A percentile compares a stretch with the other conserved stretches of the same genome.
These are phyloP conservation scores for Diplodia seriata DNA, from an alignment of 2,329 filamentous ascomycete species.

Conservation along the genomic window DNA sequence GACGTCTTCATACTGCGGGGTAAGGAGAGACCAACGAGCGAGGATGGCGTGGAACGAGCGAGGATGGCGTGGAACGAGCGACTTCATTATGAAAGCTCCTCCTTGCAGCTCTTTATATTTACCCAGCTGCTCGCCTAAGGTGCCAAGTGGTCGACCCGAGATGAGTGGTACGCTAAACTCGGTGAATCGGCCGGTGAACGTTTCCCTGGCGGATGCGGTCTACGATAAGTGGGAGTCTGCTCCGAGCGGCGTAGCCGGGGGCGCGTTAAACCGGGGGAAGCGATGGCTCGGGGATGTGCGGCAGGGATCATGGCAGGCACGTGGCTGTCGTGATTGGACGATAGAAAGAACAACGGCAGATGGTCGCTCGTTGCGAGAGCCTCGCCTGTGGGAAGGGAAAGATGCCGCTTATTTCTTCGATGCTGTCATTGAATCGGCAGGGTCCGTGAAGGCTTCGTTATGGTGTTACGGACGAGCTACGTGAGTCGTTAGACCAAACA, in stretches of 20 bases:
- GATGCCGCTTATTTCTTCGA: too few relatives aligned
- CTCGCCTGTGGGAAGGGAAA: too few relatives aligned
- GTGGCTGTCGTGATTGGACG: constrained; percentile 28
- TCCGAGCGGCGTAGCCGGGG: neutral
- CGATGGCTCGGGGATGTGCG: constrained; percentile 25
- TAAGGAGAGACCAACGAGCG: too few relatives aligned
- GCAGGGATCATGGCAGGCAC: constrained; percentile 29
- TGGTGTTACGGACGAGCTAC: too few relatives aligned
- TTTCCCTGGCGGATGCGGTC: neutral
- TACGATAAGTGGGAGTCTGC: neutral
- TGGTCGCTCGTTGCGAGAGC: too few relatives aligned
- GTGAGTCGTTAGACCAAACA: too few relatives aligned
- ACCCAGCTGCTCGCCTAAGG: neutral
- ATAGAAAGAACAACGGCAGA: neutral
- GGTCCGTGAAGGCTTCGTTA: too few relatives aligned
- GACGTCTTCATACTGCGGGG: constrained; percentile 12
- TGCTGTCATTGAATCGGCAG: too few relatives aligned
- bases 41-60: too few relatives aligned
- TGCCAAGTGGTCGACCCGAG: too few relatives aligned
- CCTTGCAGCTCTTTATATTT: constrained; percentile 18
- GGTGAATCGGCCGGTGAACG: constrained; percentile 22
- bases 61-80: neutral
- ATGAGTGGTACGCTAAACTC: constrained; percentile 1
- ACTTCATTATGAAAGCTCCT: neutral
- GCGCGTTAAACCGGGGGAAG: neutral